Percentiles rank a stretch among this genome's conserved stretches.
Conservation (phyloP, 1,139 yeast species). For the Protomyces arabidopsidicola region DNA sequence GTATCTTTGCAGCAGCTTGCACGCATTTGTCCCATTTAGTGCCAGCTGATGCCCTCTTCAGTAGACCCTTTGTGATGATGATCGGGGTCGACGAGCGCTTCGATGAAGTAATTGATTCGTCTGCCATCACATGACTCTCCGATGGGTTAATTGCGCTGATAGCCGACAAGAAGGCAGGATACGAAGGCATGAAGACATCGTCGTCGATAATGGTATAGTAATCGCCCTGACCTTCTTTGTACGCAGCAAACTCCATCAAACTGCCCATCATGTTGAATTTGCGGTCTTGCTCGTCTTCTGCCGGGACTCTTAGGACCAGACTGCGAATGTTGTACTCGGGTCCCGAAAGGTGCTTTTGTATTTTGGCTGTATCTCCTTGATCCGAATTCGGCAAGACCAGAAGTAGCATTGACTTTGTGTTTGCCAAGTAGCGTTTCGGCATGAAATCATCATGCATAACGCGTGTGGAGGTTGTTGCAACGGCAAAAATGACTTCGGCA, state of each 20-base stretch:
- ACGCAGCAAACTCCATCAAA: constrained; percentile 7
- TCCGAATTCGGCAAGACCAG: constrained; percentile 8
- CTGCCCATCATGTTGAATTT: constrained; percentile 10
- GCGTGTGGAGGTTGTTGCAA: constrained; percentile 16
- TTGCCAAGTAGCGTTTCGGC: constrained; percentile 5
- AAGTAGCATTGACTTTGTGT: constrained; percentile 3
- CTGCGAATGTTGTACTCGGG: constrained; percentile 2
- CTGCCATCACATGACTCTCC: constrained; percentile 15
- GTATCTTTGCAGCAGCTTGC: neutral
- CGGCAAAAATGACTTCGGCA: constrained; percentile 9
- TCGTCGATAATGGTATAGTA: constrained; percentile 23
- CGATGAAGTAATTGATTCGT: neutral
- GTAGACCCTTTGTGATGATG: constrained; percentile 5
- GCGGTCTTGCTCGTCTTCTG: constrained; percentile 1
- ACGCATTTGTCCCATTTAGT: constrained; percentile 9
- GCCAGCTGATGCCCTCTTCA: constrained; percentile 3
- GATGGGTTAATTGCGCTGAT: constrained; percentile 5
- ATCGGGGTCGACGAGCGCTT: constrained; percentile 5
- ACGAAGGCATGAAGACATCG: constrained; percentile 6
- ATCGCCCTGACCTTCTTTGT: constrained; percentile 14
- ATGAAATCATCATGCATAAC: constrained; percentile 4
- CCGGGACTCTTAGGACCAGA: constrained; percentile 4
- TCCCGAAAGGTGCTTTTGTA: neutral
- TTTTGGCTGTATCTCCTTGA: neutral
- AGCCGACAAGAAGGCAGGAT: constrained; percentile 3